Evolutionary conservation across 2,329 filamentous ascomycete genomes (phyloP), one percentile per base, ranked within the genome.

Genomic region (Hymenoscyphus fructigenus): DNA sequence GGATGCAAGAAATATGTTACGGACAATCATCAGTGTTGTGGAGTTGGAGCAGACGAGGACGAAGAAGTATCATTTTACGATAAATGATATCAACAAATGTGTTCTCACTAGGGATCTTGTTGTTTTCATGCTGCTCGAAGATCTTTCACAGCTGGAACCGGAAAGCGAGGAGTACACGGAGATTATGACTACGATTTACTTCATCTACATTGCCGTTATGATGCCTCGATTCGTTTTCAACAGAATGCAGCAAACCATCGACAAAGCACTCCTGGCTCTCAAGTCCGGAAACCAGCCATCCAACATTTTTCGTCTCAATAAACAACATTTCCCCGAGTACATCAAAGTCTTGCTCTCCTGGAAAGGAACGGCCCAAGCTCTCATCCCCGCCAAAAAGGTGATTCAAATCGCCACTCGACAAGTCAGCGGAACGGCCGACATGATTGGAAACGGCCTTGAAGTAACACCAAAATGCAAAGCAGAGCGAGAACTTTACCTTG

Each of bases 171-270:
- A 69, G 14, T 29, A 38, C 38, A 17, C 56, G 17, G 29, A 64
- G 44, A 29, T 67, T 9, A 44, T 66, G 20, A 65, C 50, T 28
- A 67, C 67, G 0, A 56, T 69, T 14, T 67, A 59, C 28, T 69
- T 64, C 59, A 38, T 67, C 55, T 69, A 64, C 23, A 20, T 66
- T 20, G 15, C 53, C 12, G 38, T 60, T 1, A 59, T 68, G 58
- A 70, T 70, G 44, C 65, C 68, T 10, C 36, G 23, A 2, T 59
- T 55, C 32, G 65, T 61, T 28, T 70, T 66, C 17, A 60, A 68
- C 4, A 56, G 62, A 29, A 20, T 70, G 20, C 29, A 63, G 14
- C 17, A 28, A 50, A 64, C 32, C 5, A 62, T 66, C 34, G 34
- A 23, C 17, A 60, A 53, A 36, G 65, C 65, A 29, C 20, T 68